These are phyloP conservation scores for Thinopyrum elongatum DNA, from an alignment of 176 grass and related monocot genomes.

Conservation along the genomic window DNA sequence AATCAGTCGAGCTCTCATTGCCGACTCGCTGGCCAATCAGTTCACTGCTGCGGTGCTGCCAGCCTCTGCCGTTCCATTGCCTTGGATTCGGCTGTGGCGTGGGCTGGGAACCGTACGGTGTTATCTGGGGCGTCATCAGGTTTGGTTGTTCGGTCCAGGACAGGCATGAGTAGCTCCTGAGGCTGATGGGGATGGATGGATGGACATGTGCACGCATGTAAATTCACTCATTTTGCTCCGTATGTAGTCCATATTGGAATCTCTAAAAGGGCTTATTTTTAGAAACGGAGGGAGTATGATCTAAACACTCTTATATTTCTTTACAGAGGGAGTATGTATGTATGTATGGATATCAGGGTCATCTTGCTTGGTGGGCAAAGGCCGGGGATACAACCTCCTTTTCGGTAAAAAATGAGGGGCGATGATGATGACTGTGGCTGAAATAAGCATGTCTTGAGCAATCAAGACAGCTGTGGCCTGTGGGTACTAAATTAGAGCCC, in stretches of 20 bases:
- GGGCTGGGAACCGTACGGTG: slow-evolving; percentile 16
- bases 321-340: not conserved
- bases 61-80: not conserved
- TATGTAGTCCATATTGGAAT: no score
- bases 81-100: not conserved
- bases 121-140: not conserved
- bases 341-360: not conserved
- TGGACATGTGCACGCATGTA: not conserved
- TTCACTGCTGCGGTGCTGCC: slow-evolving; percentile 12
- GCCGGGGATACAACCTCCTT: not conserved
- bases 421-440: slow-evolving; percentile 9
- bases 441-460: not conserved
- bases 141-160: not conserved
- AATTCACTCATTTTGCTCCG: no score
- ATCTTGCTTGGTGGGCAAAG: not conserved
- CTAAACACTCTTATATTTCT: no score
- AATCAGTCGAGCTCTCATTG: not conserved
- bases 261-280: no score
- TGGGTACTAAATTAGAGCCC: not conserved
- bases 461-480: not conserved
- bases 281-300: no score
- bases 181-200: not conserved
- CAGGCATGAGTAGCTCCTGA: not conserved
- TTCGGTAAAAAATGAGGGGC: not conserved
- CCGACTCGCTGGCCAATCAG: not conserved